Percentiles rank a stretch among this genome's conserved stretches.
phyloP scores from a whole-genome alignment of 2,329 filamentous ascomycete species.

The Pyrenophora tritici-repentis region DNA sequence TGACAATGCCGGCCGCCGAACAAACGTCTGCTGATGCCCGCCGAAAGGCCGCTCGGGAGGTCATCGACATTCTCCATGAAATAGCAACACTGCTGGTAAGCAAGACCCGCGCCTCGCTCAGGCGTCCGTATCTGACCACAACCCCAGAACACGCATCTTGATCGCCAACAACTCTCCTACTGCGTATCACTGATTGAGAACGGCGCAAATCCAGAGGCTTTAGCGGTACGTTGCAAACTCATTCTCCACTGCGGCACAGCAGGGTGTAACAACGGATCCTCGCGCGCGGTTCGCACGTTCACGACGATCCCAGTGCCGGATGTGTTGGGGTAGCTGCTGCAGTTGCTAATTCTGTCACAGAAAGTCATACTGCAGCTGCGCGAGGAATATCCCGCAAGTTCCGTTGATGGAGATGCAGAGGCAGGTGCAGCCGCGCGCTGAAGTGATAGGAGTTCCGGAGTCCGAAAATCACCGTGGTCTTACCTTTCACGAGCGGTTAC shows the following conservation, averaged over 20 bases:
- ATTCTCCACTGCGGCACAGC: conserved; percentile 11
- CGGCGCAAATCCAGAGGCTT: conserved; percentile 91
- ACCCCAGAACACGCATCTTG: conserved; percentile 87
- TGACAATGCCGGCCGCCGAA: conserved; percentile 26
- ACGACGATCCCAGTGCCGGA: background rate
- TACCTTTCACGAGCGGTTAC: conserved; percentile 14
- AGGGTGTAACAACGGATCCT: conserved; percentile 10
- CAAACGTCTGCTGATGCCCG: conserved; percentile 54
- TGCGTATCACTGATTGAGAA: conserved; percentile 98
- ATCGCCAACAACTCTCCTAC: conserved; percentile 86
- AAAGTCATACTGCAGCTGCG: conserved; percentile 55
- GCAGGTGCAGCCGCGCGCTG: conserved; percentile 29
- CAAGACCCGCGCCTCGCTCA: conserved; percentile 1
- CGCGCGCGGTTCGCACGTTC: conserved; percentile 16
- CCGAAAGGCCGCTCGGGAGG: conserved; percentile 77
- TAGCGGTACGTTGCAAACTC: conserved; percentile 70
- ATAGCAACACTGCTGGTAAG: conserved; percentile 86
- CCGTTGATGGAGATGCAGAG: conserved; percentile 35
- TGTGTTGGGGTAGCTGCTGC: conserved; percentile 2
- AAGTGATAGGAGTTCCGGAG: conserved; percentile 4
- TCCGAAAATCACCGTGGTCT: conserved; percentile 14
- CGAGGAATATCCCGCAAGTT: conserved; percentile 46
- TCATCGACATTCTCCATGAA: conserved; percentile 79
- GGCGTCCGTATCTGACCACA: background rate
- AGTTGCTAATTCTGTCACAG: conserved; percentile 34